phyloP scores from a whole-genome alignment of 805 yeast species.

The Pachysolen tannophilus region DNA sequence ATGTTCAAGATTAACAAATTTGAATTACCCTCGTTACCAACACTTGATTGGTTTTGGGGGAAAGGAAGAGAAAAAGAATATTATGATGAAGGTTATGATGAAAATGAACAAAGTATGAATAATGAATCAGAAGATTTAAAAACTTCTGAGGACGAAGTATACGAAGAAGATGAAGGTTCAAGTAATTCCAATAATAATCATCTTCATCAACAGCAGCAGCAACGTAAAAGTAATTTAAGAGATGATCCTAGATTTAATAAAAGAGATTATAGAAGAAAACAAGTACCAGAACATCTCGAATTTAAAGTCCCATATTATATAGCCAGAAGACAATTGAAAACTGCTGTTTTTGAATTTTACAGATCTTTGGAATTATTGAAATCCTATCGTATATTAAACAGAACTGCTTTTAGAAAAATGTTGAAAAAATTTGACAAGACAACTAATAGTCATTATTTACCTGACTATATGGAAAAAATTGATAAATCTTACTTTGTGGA shows the following conservation, averaged over 20 bases:
- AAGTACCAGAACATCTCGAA: conserved; percentile 15
- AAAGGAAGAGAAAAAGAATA: conserved; percentile 25
- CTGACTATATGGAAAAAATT: conserved; percentile 48
- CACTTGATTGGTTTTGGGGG: conserved; percentile 23
- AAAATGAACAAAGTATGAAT: conserved; percentile 8
- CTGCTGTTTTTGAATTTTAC: conserved; percentile 66
- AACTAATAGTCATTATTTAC: conserved; percentile 34
- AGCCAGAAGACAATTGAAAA: conserved; percentile 61
- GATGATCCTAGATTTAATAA: conserved; percentile 23
- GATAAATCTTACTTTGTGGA: conserved; percentile 50
- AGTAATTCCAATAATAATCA: conserved; percentile 10
- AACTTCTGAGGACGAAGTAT: conserved; percentile 9
- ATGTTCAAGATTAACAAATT: conserved; percentile 23
- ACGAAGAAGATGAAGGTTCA: conserved; percentile 1
- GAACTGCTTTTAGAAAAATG: conserved; percentile 85
- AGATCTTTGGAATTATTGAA: conserved; percentile 62
- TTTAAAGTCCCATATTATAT: conserved; percentile 48
- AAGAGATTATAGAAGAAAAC: conserved; percentile 40
- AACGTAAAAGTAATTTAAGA: neutral
- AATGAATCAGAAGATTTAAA: neutral
- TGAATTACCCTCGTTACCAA: conserved; percentile 35
- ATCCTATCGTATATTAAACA: conserved; percentile 67
- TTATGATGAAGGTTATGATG: conserved; percentile 24
- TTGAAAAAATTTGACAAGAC: conserved; percentile 87
- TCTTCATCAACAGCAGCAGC: neutral